A percentile compares a stretch with the other conserved stretches of the same genome.
These are phyloP conservation scores for Phaffomyces antillensis DNA, from an alignment of 805 yeast species.

Conservation along the genomic window DNA sequence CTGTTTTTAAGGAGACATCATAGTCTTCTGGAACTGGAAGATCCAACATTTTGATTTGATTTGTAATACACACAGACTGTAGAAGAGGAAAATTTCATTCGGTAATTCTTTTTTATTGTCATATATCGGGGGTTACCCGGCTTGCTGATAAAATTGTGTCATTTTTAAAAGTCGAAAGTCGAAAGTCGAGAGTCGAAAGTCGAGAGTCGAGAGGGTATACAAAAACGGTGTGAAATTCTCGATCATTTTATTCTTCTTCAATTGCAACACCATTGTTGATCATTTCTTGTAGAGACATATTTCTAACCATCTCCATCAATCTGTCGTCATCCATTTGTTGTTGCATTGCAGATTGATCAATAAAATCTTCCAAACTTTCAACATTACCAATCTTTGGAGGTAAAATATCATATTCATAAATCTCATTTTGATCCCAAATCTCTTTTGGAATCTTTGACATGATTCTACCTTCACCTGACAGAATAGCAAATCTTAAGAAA, in stretches of 20 bases:
- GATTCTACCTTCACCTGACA: slow-evolving; percentile 63
- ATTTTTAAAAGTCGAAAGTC: too few species aligned
- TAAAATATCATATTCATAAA: slow-evolving; percentile 63
- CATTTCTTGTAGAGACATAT: slow-evolving; percentile 22
- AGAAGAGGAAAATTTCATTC: not conserved
- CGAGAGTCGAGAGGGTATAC: too few species aligned
- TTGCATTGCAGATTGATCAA: slow-evolving; percentile 21
- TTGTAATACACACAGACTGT: not conserved
- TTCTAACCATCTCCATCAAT: slow-evolving; percentile 21
- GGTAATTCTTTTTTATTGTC: not conserved
- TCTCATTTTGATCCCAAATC: slow-evolving; percentile 55
- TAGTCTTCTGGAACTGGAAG: slow-evolving; percentile 55
- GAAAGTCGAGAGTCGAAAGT: too few species aligned
- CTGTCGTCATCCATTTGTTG: slow-evolving; percentile 20
- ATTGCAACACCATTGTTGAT: not conserved
- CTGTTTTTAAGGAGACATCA: slow-evolving; percentile 63
- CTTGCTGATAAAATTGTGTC: too few species aligned
- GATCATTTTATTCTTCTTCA: not conserved
- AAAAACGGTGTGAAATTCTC: too few species aligned
- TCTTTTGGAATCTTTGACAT: slow-evolving; percentile 62
- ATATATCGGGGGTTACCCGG: too few species aligned
- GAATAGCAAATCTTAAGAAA: slow-evolving; percentile 57
- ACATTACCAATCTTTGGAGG: slow-evolving; percentile 51
- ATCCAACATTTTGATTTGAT: slow-evolving; percentile 11
- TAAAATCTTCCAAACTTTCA: slow-evolving; percentile 28